Evolutionary conservation across 1,284 basidiomycete genomes (phyloP), one percentile per base, ranked within the genome.

Genomic region (Kwoniella shivajii): DNA sequence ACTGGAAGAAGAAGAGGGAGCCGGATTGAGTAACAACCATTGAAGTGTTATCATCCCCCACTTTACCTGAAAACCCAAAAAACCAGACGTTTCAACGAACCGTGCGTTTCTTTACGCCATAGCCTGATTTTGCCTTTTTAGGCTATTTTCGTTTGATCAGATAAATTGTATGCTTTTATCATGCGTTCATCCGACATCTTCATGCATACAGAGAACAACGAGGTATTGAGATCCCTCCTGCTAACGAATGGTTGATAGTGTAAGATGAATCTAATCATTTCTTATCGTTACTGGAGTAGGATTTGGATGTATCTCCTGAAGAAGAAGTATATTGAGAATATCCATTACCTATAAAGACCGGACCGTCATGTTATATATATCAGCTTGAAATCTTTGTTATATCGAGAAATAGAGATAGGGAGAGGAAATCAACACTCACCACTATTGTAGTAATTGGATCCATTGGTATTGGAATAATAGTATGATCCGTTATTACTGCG

Each of bases 401-500:
- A 20, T 42, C 2, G 26, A 29, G 13, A 43, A 39, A 20, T 16
- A 10, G 14, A 10, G 33, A 36, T 10, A 24, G 31, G n/a, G n/a
- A n/a, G n/a, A n/a, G n/a, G n/a, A n/a, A n/a, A n/a, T 4, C 6
- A 42, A 2, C 18, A 44, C 65, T 42, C 50, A 68, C 71, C 71
- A 37, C 41, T 78, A 69, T 85, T 81, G 66, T 85, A 81, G 65
- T 86, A 86, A 3, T 78, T 85, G 1, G 84, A 85, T 0, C 83
- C 83, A 53, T 86, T 78, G 33, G 84, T 78, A 76, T 86, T 86
- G 55, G 61, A 65, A 73, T 86, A 86, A 63, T 85, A 85, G 74
- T 85, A 86, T 57, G 81, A 82, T 3, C 82, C 83, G 56, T 86
- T 61, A 26, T 16, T 46, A 52, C 66, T 67, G 62, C 14, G 37